Evolutionary conservation across 2,329 filamentous ascomycete genomes (phyloP).

Genomic region (Phaeophleospora eucalypticola): DNA sequence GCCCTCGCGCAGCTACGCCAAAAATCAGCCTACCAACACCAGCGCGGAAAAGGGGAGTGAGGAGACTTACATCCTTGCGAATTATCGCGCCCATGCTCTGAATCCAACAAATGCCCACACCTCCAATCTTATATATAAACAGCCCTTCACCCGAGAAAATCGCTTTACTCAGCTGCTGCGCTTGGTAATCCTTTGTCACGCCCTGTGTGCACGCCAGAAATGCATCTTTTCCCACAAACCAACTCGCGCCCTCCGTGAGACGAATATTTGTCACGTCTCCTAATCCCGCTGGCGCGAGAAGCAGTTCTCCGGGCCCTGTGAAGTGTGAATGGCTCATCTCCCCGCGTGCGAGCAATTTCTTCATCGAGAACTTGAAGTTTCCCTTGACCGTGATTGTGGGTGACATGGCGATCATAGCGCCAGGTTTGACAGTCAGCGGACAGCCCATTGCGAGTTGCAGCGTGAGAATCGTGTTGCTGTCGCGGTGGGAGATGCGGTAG

Average conservation of each 20-base stretch:
- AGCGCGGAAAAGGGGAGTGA: slow-evolving; percentile 6
- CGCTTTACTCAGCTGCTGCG: slow-evolving; percentile 77
- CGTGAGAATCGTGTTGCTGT: slow-evolving; percentile 85
- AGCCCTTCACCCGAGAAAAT: slow-evolving; percentile 92
- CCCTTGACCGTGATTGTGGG: slow-evolving; percentile 81
- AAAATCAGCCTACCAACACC: not conserved
- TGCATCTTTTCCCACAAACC: slow-evolving; percentile 82
- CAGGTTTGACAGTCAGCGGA: slow-evolving; percentile 75
- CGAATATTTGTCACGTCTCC: slow-evolving; percentile 83
- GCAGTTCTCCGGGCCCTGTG: slow-evolving; percentile 84
- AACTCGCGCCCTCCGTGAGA: slow-evolving; percentile 62
- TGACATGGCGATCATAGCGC: slow-evolving; percentile 93
- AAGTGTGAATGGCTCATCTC: slow-evolving; percentile 75
- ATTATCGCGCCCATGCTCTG: slow-evolving; percentile 94
- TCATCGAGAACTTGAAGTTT: slow-evolving; percentile 77
- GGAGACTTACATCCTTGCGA: slow-evolving; percentile 73
- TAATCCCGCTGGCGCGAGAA: slow-evolving; percentile 73
- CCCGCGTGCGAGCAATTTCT: slow-evolving; percentile 81
- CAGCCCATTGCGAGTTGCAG: slow-evolving; percentile 86
- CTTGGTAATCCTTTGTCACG: slow-evolving; percentile 80
- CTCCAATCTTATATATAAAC: slow-evolving; percentile 82
- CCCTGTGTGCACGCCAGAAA: slow-evolving; percentile 83
- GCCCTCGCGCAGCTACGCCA: slow-evolving; percentile 50
- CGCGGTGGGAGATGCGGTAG: slow-evolving; percentile 87
- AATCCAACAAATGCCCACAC: slow-evolving; percentile 79